A percentile compares a stretch with the other conserved stretches of the same genome.
Conservation (phyloP, 441 rosid species). For the Geranium incanum region DNA sequence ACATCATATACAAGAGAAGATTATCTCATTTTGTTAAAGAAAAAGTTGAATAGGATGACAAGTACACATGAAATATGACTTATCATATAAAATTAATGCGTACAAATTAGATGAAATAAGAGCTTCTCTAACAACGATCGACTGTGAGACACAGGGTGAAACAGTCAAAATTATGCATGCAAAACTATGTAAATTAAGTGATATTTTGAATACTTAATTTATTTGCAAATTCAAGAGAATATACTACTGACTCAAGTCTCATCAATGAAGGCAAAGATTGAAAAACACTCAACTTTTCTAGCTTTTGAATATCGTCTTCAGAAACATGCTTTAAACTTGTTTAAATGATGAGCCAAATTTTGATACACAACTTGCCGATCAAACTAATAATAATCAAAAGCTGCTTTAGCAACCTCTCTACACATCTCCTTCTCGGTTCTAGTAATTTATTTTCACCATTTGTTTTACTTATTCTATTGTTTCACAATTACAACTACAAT, state of each 20-base stretch:
- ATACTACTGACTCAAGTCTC: too few relatives aligned
- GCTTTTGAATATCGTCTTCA: too few relatives aligned
- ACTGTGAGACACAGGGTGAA: slow-evolving; percentile 36
- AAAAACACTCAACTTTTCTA: neutral
- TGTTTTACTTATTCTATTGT: too few relatives aligned
- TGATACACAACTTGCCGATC: too few relatives aligned
- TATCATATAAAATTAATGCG: neutral
- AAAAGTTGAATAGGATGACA: neutral
- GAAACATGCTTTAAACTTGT: too few relatives aligned
- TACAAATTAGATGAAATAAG: slow-evolving; percentile 5
- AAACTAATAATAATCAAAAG: too few relatives aligned
- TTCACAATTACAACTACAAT: too few relatives aligned
- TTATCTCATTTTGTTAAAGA: neutral
- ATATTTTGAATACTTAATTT: neutral
- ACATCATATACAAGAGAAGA: slow-evolving; percentile 2
- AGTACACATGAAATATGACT: neutral
- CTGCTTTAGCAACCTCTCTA: too few relatives aligned
- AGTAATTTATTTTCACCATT: too few relatives aligned
- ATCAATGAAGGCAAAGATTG: neutral
- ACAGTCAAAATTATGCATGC: neutral
- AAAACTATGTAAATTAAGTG: neutral
- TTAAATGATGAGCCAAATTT: too few relatives aligned
- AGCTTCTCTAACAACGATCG: slow-evolving; percentile 72
- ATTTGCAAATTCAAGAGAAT: neutral
- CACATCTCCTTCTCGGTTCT: too few relatives aligned